phyloP scores from a whole-genome alignment of 1,284 basidiomycete species.

The Ustilago cynodontis region DNA sequence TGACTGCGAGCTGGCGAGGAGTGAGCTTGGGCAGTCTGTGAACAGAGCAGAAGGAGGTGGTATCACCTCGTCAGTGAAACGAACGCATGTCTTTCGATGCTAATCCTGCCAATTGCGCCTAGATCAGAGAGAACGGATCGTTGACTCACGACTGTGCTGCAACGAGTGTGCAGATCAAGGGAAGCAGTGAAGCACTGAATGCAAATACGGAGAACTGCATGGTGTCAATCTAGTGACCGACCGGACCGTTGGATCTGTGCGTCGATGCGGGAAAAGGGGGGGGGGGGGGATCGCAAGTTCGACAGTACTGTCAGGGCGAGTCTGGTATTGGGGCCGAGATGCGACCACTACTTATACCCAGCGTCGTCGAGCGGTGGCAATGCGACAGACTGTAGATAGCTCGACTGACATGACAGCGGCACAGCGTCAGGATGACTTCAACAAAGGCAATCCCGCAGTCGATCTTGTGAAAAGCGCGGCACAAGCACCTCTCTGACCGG shows the following conservation, averaged over 20 bases:
- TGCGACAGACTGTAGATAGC: not conserved
- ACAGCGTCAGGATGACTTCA: not conserved
- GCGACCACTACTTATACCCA: not conserved
- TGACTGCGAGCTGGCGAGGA: constrained; percentile 42
- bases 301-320: not conserved
- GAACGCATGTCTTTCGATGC: not conserved
- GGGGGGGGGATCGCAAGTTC: no score
- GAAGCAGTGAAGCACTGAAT: not conserved
- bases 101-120: not conserved
- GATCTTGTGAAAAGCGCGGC: not conserved
- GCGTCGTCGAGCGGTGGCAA: not conserved
- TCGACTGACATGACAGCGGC: not conserved
- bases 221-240: not conserved
- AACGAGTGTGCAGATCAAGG: not conserved
- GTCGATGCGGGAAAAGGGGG: no score
- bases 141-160: constrained; percentile 7
- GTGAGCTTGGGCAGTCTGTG: constrained; percentile 33
- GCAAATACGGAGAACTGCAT: not conserved
- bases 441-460: not conserved
- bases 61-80: not conserved
- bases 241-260: no score
- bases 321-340: not conserved
- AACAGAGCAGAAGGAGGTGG: not conserved
- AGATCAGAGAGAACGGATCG: no score
- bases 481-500: not conserved